These are phyloP conservation scores for Penicillium verhagenii DNA, from an alignment of 495 filamentous ascomycete genomes.

Conservation along the genomic window DNA sequence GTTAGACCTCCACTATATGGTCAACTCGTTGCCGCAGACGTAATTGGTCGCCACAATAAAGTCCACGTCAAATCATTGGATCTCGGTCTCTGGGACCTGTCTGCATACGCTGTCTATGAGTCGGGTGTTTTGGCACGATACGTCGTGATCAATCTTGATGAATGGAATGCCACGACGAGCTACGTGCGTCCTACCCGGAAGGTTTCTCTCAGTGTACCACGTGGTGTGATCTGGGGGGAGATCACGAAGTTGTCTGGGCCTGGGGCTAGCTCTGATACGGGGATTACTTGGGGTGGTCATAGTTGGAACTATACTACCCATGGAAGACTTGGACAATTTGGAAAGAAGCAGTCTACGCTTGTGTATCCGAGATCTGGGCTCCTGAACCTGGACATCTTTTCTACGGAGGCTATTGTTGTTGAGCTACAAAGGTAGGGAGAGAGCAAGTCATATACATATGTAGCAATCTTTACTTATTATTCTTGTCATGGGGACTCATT, in stretches of 20 bases:
- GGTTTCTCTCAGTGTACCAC: conserved; percentile 4
- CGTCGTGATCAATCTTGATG: conserved; percentile 18
- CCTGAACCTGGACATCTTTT: background rate
- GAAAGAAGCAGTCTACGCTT: background rate
- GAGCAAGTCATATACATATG: too few species aligned
- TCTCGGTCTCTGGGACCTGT: conserved; percentile 7
- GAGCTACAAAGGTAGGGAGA: background rate
- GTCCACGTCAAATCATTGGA: conserved; percentile 13
- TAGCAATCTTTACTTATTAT: too few species aligned
- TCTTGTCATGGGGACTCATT: too few species aligned
- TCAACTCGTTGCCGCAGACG: conserved; percentile 15
- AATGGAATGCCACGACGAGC: conserved; percentile 16
- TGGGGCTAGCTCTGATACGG: conserved; percentile 10
- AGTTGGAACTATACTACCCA: conserved; percentile 18
- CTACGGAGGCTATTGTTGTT: conserved; percentile 10
- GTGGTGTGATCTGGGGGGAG: conserved; percentile 4
- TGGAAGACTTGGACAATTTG: conserved; percentile 11
- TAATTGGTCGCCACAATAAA: conserved; percentile 9
- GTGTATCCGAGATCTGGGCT: background rate
- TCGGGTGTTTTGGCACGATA: conserved; percentile 10
- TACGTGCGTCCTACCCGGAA: conserved; percentile 12
- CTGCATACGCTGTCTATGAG: conserved; percentile 16
- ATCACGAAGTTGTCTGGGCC: conserved; percentile 9
- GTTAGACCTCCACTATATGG: conserved; percentile 15
- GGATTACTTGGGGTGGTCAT: conserved; percentile 13